Evolutionary conservation across 768 basidiomycete species (phyloP).

Genomic region (Tephrocybe rancida): DNA sequence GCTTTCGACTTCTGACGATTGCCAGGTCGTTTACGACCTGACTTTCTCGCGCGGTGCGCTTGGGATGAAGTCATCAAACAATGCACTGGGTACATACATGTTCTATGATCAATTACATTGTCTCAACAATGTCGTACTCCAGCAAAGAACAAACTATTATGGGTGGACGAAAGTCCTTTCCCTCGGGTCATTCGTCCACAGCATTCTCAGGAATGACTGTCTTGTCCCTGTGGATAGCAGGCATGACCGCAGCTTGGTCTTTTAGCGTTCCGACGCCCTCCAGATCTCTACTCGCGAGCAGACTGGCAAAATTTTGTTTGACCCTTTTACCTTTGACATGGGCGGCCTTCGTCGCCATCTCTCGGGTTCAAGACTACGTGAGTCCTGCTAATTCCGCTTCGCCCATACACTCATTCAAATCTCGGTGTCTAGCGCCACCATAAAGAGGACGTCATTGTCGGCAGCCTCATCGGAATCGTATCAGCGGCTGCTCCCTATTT

Average conservation of each 20-base stretch:
- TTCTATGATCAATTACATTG: background rate
- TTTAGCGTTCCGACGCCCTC: slow-evolving; percentile 39
- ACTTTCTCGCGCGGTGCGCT: slow-evolving; percentile 66
- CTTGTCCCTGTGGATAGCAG: slow-evolving; percentile 61
- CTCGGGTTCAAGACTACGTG: slow-evolving; percentile 68
- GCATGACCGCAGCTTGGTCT: slow-evolving; percentile 65
- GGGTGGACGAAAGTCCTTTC: slow-evolving; percentile 64
- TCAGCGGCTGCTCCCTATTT: slow-evolving; percentile 54
- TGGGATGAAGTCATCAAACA: slow-evolving; percentile 50
- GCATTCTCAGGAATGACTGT: slow-evolving; percentile 70
- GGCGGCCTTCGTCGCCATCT: slow-evolving; percentile 63
- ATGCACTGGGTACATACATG: slow-evolving; percentile 57
- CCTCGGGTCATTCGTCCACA: slow-evolving; percentile 70
- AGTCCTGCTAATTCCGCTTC: slow-evolving; percentile 20
- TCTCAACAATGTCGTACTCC: slow-evolving; percentile 1
- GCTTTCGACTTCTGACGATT: background rate
- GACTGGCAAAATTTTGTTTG: slow-evolving; percentile 46
- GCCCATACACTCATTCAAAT: background rate
- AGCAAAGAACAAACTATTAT: slow-evolving; percentile 39
- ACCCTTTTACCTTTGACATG: slow-evolving; percentile 56
- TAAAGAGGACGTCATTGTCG: slow-evolving; percentile 69
- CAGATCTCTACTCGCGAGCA: slow-evolving; percentile 44
- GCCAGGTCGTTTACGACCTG: slow-evolving; percentile 59
- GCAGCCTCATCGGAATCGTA: slow-evolving; percentile 56
- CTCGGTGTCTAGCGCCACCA: slow-evolving; percentile 54